Percentiles rank a stretch among this genome's conserved stretches.
Conservation (phyloP, 805 yeast genomes). For the Myxozyma udenii region DNA sequence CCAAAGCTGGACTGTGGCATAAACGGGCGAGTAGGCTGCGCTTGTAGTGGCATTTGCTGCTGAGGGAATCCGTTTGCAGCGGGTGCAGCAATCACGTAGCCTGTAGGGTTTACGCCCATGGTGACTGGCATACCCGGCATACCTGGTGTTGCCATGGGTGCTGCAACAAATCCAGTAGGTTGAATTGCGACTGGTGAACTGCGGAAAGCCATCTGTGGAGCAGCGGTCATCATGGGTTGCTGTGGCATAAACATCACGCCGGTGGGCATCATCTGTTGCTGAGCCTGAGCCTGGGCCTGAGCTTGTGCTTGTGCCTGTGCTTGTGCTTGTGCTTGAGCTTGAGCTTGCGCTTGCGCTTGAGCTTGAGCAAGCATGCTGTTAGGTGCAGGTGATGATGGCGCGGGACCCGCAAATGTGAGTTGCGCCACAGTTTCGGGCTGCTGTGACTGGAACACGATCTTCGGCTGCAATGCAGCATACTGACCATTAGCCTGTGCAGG, state of each 20-base stretch:
- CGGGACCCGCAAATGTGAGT: neutral
- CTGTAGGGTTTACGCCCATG: slow-evolving; percentile 36
- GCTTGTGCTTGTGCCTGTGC: slow-evolving; percentile 8
- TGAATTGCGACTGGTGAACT: slow-evolving; percentile 5
- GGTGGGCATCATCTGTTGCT: slow-evolving; percentile 10
- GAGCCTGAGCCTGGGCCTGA: slow-evolving; percentile 11
- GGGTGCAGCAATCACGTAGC: slow-evolving; percentile 50
- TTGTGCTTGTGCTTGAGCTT: neutral
- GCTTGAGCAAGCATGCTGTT: slow-evolving; percentile 8
- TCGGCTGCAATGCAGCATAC: slow-evolving; percentile 26
- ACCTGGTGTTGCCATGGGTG: slow-evolving; percentile 7
- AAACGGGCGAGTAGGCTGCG: slow-evolving; percentile 24
- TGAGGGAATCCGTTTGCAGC: slow-evolving; percentile 50
- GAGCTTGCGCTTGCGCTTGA: slow-evolving; percentile 2
- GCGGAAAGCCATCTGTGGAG: slow-evolving; percentile 2
- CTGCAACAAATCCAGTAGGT: slow-evolving; percentile 12
- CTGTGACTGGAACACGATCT: slow-evolving; percentile 12
- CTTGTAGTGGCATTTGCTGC: slow-evolving; percentile 23
- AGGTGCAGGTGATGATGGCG: neutral
- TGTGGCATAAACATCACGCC: neutral
- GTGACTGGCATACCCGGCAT: slow-evolving; percentile 25
- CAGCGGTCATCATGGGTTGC: slow-evolving; percentile 6
- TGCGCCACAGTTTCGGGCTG: slow-evolving; percentile 4
- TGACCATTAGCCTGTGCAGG: slow-evolving; percentile 39
- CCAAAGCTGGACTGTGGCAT: slow-evolving; percentile 28